Percentiles rank a stretch among this genome's conserved stretches.
These are phyloP conservation scores for Metschnikowia vanudenii DNA, from an alignment of 805 yeast species.

Conservation along the genomic window DNA sequence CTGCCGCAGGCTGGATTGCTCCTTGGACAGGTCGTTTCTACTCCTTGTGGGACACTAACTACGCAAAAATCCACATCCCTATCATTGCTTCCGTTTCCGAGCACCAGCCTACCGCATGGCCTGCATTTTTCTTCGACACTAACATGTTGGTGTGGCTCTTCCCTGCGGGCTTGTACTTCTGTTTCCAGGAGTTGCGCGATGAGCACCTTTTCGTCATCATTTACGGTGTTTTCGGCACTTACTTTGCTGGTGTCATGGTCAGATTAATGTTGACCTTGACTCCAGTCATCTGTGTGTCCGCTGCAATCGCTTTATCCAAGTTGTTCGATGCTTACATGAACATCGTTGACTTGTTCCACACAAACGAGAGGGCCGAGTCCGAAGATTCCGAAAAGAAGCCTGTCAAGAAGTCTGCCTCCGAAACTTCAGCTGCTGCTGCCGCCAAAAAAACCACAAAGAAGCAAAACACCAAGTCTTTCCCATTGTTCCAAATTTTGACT, in stretches of 20 bases:
- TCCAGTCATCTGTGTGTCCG: slow-evolving; percentile 92
- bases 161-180: slow-evolving; percentile 94
- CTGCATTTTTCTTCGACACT: slow-evolving; percentile 93
- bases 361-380: slow-evolving; percentile 1
- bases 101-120: slow-evolving; percentile 99
- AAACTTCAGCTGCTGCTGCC: neutral
- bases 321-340: slow-evolving; percentile 80
- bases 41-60: slow-evolving; percentile 96
- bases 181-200: slow-evolving; percentile 84
- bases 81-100: slow-evolving; percentile 98
- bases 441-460: slow-evolving; percentile 7
- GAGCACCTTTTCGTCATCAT: slow-evolving; percentile 92
- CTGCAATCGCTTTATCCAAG: slow-evolving; percentile 84
- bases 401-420: too few relatives aligned
- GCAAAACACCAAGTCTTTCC: slow-evolving; percentile 12
- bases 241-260: slow-evolving; percentile 99
- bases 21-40: slow-evolving; percentile 99
- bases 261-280: slow-evolving; percentile 96
- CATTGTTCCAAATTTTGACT: slow-evolving; percentile 45
- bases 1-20: slow-evolving; percentile 90
- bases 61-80: slow-evolving; percentile 97
- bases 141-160: slow-evolving; percentile 93
- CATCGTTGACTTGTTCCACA: slow-evolving; percentile 43
- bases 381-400: neutral
- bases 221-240: slow-evolving; percentile 89